Evolutionary conservation across 2,329 filamentous ascomycete genomes (phyloP).

Genomic region (Fusarium kyushuense): DNA sequence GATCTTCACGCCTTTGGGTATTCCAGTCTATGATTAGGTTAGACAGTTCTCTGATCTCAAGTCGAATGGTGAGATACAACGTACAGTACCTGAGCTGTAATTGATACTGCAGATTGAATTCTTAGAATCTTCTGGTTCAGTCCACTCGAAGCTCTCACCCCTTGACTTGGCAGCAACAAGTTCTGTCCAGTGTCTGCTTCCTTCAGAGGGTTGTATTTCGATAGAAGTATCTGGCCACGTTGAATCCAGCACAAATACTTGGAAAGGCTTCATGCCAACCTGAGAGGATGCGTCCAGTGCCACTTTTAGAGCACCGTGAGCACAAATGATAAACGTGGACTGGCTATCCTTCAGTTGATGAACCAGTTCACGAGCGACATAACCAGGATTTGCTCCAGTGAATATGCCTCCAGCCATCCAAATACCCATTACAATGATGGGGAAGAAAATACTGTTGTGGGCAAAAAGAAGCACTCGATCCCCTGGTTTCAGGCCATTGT

Average conservation of each 20-base stretch:
- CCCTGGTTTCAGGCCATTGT: conserved; percentile 72
- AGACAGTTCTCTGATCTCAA: background rate
- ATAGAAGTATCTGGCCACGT: conserved; percentile 59
- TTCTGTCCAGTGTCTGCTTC: conserved; percentile 70
- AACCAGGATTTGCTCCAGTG: conserved; percentile 79
- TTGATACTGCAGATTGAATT: conserved; percentile 76
- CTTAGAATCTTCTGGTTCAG: conserved; percentile 64
- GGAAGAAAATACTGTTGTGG: conserved; percentile 79
- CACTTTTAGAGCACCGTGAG: conserved; percentile 68
- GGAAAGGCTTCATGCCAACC: conserved; percentile 65
- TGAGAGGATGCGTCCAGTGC: conserved; percentile 74
- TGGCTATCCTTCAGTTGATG: conserved; percentile 80
- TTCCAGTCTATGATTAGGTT: conserved; percentile 66
- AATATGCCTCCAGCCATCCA: conserved; percentile 84
- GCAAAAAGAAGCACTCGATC: conserved; percentile 81
- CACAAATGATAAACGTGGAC: conserved; percentile 75
- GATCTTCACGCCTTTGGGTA: conserved; percentile 87
- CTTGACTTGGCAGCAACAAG: conserved; percentile 65
- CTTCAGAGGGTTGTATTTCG: conserved; percentile 25
- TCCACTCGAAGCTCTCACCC: conserved; percentile 73
- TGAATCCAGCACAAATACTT: conserved; percentile 75
- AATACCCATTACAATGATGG: conserved; percentile 76
- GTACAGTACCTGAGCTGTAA: conserved; percentile 77
- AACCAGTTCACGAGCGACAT: conserved; percentile 75
- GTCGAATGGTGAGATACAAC: background rate